Evolutionary conservation across 495 filamentous ascomycete species (phyloP).

Genomic region (Penicillium cinerascens): DNA sequence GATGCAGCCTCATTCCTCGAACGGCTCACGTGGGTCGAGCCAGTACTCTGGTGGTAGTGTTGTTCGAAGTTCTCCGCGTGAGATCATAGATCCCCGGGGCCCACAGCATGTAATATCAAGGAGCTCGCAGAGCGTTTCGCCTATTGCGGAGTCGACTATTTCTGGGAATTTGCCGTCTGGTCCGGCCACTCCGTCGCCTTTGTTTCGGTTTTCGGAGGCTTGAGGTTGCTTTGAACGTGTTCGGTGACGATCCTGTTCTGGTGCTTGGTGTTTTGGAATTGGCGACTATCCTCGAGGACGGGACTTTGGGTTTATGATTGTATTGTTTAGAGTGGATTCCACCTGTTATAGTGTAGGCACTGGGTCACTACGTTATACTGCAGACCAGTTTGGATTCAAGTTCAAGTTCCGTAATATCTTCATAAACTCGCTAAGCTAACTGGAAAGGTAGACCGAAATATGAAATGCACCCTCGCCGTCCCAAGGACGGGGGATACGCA

Average conservation of each 20-base stretch:
- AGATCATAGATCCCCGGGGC: neutral
- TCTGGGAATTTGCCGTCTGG: neutral
- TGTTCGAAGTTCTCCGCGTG: neutral
- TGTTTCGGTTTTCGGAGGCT: constrained; percentile 10
- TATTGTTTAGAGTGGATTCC: neutral
- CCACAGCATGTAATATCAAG: neutral
- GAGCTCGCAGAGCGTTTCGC: neutral
- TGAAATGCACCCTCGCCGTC: constrained; percentile 1
- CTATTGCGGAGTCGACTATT: neutral
- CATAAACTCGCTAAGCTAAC: constrained; percentile 2
- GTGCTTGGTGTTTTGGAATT: neutral
- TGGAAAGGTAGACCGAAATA: constrained; percentile 3
- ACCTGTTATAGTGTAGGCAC: neutral
- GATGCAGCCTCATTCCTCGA: neutral
- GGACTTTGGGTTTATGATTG: neutral
- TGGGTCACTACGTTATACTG: neutral
- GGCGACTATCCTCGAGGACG: neutral
- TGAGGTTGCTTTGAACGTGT: neutral
- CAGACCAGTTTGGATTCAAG: neutral
- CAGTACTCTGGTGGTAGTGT: neutral
- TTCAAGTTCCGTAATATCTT: neutral
- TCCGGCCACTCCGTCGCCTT: constrained; percentile 2
- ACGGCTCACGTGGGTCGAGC: constrained; percentile 8
- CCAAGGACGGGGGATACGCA: neutral
- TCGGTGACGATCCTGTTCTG: neutral